A percentile compares a stretch with the other conserved stretches of the same genome.
phyloP scores from a whole-genome alignment of 805 yeast genomes.

The Hanseniaspora valbyensis region DNA sequence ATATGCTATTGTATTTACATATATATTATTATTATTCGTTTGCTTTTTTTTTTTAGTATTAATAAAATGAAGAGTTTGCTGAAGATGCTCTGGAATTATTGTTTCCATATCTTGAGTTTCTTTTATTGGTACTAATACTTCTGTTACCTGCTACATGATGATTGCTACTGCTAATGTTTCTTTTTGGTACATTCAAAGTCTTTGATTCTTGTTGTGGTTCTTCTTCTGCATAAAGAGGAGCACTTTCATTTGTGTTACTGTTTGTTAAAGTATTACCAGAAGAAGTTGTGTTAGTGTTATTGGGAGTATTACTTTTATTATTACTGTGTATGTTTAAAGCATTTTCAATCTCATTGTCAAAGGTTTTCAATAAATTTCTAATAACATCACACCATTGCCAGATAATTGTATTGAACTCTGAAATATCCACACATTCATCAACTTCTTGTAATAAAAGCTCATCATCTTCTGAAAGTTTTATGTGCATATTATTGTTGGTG shows the following conservation, averaged over 20 bases:
- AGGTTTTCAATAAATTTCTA: conserved; percentile 19
- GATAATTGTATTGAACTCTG: conserved; percentile 22
- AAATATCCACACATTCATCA: conserved; percentile 21
- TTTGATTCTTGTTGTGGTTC: neutral
- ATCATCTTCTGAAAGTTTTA: conserved; percentile 24
- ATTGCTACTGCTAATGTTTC: conserved; percentile 3
- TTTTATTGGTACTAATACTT: neutral
- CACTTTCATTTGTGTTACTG: neutral
- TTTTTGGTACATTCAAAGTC: conserved; percentile 1
- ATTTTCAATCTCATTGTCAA: conserved; percentile 18
- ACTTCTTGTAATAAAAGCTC: conserved; percentile 29
- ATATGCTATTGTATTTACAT: neutral
- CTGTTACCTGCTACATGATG: neutral
- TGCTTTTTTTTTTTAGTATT: neutral
- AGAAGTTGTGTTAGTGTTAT: neutral
- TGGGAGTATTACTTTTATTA: conserved; percentile 15
- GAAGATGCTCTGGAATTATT: neutral
- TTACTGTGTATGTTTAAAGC: conserved; percentile 25
- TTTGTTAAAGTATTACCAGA: neutral
- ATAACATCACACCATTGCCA: conserved; percentile 25
- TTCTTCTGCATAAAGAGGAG: neutral
- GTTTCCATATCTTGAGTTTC: neutral
- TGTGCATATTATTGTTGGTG: conserved; percentile 22
- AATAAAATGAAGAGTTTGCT: conserved; percentile 7
- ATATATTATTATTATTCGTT: too few relatives aligned